Percentiles rank a stretch among this genome's conserved stretches.
Conservation (phyloP, 192 early-diverging fungal genomes). For the Chytriomyces sp. region DNA sequence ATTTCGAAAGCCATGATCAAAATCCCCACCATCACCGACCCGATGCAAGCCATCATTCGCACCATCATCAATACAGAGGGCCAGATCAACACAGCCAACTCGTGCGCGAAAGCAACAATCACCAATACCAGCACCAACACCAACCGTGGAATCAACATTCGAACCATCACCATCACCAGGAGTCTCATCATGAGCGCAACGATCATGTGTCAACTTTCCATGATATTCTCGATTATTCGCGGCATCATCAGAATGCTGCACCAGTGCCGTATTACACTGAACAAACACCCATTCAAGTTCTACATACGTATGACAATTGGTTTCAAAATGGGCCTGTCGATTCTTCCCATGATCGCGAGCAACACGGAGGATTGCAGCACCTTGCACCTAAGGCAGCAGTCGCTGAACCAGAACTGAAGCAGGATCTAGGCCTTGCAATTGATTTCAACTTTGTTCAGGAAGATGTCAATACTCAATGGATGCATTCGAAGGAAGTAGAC, state of each 20-base stretch:
- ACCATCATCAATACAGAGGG: background rate
- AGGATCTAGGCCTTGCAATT: too few species aligned
- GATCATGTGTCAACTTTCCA: slow-evolving; percentile 27
- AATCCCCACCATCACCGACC: background rate
- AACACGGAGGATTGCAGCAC: too few species aligned
- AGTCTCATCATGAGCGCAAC: background rate
- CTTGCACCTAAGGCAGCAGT: too few species aligned
- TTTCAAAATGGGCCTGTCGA: background rate
- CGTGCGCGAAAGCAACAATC: background rate
- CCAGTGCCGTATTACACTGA: slow-evolving; percentile 28
- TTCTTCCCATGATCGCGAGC: too few species aligned
- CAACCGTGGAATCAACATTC: background rate
- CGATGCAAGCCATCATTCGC: background rate
- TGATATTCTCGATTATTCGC: background rate
- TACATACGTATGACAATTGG: slow-evolving; percentile 29
- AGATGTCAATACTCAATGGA: too few species aligned
- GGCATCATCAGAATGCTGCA: background rate
- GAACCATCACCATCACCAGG: background rate
- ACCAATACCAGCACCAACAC: background rate
- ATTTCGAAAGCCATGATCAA: background rate
- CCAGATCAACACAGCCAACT: background rate
- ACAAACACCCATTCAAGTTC: slow-evolving; percentile 20
- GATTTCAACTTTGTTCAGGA: too few species aligned
- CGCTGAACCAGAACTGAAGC: too few species aligned
- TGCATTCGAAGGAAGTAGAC: too few species aligned